These are phyloP conservation scores for Angomonas desouzai DNA, from an alignment of 208 protist species.

Conservation along the genomic window DNA sequence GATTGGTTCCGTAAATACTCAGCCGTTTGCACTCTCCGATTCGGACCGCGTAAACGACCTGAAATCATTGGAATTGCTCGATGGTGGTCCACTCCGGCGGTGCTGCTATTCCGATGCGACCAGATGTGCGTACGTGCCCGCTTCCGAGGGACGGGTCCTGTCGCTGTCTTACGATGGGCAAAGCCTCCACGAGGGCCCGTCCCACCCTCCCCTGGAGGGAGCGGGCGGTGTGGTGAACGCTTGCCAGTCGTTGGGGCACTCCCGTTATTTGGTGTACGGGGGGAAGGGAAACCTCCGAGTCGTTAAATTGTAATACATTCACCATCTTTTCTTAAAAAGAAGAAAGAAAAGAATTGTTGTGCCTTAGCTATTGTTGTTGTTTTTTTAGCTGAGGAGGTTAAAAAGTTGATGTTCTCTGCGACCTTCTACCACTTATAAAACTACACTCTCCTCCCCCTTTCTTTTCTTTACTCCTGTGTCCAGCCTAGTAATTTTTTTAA, in stretches of 20 bases:
- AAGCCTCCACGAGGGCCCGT: background rate
- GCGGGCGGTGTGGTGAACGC: background rate
- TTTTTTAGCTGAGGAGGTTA: no score
- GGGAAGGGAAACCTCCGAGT: background rate
- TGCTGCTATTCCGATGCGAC: background rate
- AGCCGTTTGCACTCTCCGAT: slow-evolving; percentile 64
- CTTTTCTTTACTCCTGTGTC: no score
- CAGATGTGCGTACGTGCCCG: background rate
- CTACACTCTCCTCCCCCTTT: no score
- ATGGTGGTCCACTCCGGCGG: background rate
- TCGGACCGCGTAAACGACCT: slow-evolving; percentile 42
- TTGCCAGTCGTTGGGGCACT: background rate
- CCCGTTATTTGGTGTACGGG: background rate
- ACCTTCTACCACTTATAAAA: no score
- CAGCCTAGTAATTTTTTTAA: no score
- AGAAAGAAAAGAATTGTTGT: no score
- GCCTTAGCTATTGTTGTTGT: no score
- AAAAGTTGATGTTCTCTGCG: no score
- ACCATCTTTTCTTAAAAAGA: no score
- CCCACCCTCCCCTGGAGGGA: background rate
- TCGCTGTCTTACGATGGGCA: background rate
- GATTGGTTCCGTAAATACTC: slow-evolving; percentile 41
- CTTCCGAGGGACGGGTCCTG: background rate
- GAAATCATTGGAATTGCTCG: slow-evolving; percentile 29
- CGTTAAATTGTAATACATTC: no score